A percentile compares a stretch with the other conserved stretches of the same genome.
Conservation (phyloP, 768 basidiomycete genomes). For the Leccinum rimulosum region DNA sequence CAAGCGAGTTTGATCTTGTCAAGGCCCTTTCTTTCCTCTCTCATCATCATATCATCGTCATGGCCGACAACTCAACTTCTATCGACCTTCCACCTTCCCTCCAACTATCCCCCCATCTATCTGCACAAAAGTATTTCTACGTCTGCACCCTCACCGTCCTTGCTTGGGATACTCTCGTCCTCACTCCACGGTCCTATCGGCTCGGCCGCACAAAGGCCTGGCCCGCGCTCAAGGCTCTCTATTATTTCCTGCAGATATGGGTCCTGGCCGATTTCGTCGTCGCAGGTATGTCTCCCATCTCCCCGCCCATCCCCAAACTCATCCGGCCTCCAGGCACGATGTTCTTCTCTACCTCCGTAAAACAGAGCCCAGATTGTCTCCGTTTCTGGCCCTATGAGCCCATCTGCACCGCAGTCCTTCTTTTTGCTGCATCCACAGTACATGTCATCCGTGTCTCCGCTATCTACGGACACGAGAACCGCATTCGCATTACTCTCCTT, state of each 20-base stretch:
- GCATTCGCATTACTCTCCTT: constrained; percentile 55
- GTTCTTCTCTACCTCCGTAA: constrained; percentile 78
- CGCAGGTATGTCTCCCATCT: constrained; percentile 48
- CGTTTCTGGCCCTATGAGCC: constrained; percentile 84
- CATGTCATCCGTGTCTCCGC: constrained; percentile 80
- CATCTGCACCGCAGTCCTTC: constrained; percentile 77
- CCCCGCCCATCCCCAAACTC: not conserved
- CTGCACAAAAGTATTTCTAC: constrained; percentile 86
- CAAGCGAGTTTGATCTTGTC: too few species aligned
- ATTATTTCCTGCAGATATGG: constrained; percentile 69
- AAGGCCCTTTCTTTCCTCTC: not conserved
- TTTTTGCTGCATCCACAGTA: constrained; percentile 65
- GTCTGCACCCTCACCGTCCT: constrained; percentile 89
- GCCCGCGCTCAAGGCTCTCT: constrained; percentile 76
- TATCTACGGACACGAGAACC: constrained; percentile 61
- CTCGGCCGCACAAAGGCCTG: constrained; percentile 61
- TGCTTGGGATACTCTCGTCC: constrained; percentile 86
- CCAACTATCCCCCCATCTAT: constrained; percentile 72
- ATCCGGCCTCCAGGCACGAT: constrained; percentile 56
- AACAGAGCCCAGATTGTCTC: constrained; percentile 51
- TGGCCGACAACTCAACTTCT: constrained; percentile 14
- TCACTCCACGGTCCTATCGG: constrained; percentile 75
- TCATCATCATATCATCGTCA: constrained; percentile 3
- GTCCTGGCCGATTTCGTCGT: constrained; percentile 79
- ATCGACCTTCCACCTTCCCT: constrained; percentile 58